These are phyloP conservation scores for Pythium aquatile DNA, from an alignment of 352 stramenopile species.

Conservation along the genomic window DNA sequence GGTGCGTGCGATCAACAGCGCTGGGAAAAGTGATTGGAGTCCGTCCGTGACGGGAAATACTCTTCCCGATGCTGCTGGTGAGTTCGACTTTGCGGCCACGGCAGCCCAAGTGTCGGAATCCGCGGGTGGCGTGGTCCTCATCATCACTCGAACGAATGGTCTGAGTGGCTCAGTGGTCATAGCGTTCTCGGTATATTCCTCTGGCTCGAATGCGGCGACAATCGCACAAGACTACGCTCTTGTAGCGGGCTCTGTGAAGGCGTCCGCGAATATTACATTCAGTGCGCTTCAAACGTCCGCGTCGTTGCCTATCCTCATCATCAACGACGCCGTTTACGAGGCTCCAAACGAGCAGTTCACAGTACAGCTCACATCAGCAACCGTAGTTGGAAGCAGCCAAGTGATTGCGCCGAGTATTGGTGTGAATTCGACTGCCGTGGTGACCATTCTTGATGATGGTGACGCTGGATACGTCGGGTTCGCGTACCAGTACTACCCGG, in stretches of 20 bases:
- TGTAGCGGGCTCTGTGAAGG: constrained; percentile 1
- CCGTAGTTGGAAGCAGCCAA: not conserved
- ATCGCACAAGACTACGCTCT: constrained; percentile 44
- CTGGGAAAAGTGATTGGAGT: constrained; percentile 37
- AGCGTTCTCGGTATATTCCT: constrained; percentile 20
- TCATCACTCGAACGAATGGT: constrained; percentile 41
- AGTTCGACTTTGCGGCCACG: constrained; percentile 40
- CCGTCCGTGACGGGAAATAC: constrained; percentile 28
- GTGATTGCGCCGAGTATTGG: constrained; percentile 34
- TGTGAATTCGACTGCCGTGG: constrained; percentile 25
- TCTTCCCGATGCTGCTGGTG: constrained; percentile 47
- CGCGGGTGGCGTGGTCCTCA: constrained; percentile 29
- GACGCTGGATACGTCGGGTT: constrained; percentile 62
- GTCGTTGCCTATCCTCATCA: constrained; percentile 35
- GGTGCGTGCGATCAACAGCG: constrained; percentile 38
- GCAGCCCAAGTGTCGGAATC: constrained; percentile 41
- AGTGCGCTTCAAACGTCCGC: constrained; percentile 26
- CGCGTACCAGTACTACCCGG: constrained; percentile 24
- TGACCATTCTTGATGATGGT: constrained; percentile 63
- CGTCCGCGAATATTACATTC: constrained; percentile 36
- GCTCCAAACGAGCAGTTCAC: constrained; percentile 38
- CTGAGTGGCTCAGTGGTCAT: constrained; percentile 44
- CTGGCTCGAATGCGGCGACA: constrained; percentile 20
- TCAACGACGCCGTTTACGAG: constrained; percentile 51
- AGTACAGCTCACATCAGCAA: constrained; percentile 32